Conservation (phyloP, 768 basidiomycete species). For the Stropharia rugosoannulata region DNA sequence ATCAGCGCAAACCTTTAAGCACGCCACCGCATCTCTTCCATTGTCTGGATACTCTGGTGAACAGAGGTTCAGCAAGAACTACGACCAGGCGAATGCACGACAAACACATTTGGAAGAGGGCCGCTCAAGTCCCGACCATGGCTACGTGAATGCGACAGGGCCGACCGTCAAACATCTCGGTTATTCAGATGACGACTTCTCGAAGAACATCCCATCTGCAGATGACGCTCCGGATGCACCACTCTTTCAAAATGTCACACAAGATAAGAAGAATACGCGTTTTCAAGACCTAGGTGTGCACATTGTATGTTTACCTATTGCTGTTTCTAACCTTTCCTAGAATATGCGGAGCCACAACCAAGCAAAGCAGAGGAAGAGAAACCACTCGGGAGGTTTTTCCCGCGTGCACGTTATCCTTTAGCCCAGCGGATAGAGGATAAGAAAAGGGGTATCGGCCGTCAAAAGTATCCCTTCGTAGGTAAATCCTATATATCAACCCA, state of each 20-base stretch:
- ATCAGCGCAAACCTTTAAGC: background rate
- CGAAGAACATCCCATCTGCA: constrained; percentile 4
- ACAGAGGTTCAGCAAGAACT: background rate
- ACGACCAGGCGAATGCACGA: constrained; percentile 13
- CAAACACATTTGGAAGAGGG: background rate
- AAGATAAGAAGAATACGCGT: constrained; percentile 31
- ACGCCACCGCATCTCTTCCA: background rate
- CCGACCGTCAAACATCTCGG: background rate
- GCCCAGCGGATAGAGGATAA: constrained; percentile 88
- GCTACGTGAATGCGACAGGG: constrained; percentile 3
- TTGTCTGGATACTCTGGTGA: background rate
- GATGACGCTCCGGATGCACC: constrained; percentile 34
- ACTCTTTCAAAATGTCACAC: constrained; percentile 48
- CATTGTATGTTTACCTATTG: background rate
- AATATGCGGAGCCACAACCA: constrained; percentile 58
- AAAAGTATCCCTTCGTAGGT: constrained; percentile 80
- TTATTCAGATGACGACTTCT: constrained; percentile 14
- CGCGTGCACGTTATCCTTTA: constrained; percentile 53
- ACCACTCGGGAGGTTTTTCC: constrained; percentile 42
- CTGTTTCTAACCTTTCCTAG: constrained; percentile 30
- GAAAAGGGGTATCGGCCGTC: constrained; percentile 80
- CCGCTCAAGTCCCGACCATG: background rate
- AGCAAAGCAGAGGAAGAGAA: constrained; percentile 38
- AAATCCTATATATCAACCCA: constrained; percentile 9
- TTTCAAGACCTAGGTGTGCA: constrained; percentile 58